A percentile compares a stretch with the other conserved stretches of the same genome.
These are phyloP conservation scores for Penicillium sp. DNA, from an alignment of 2,329 filamentous ascomycete genomes.

Conservation along the genomic window DNA sequence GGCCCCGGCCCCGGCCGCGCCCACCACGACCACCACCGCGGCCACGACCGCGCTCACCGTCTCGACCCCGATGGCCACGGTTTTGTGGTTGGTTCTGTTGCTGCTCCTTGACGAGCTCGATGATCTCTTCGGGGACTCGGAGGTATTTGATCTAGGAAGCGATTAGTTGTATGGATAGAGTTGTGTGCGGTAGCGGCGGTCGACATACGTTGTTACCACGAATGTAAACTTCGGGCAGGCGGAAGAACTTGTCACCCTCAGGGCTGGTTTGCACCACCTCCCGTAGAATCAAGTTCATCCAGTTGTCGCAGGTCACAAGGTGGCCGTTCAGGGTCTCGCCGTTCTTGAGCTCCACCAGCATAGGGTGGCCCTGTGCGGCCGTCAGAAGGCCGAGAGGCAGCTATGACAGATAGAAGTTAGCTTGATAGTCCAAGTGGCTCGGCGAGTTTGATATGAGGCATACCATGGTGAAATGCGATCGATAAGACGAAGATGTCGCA, in stretches of 20 bases:
- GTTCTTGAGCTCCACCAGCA: conserved; percentile 97
- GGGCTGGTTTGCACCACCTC: conserved; percentile 96
- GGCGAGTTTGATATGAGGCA: conserved; percentile 1
- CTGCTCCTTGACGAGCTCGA: conserved; percentile 91
- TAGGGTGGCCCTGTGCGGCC: conserved; percentile 94
- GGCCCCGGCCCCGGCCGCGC: conserved; percentile 49
- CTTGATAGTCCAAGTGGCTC: background rate
- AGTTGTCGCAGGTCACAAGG: conserved; percentile 95
- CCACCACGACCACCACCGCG: conserved; percentile 45
- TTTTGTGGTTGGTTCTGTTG: conserved; percentile 69
- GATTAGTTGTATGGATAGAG: conserved; percentile 8
- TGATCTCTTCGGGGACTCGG: conserved; percentile 92
- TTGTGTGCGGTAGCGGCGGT: background rate
- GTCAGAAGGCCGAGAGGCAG: conserved; percentile 80
- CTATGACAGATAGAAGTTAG: conserved; percentile 39
- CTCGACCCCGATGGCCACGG: conserved; percentile 47
- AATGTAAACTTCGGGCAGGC: conserved; percentile 91
- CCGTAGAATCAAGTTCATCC: conserved; percentile 98
- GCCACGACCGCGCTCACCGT: conserved; percentile 31
- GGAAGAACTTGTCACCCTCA: conserved; percentile 91
- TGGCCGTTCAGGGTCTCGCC: conserved; percentile 97
- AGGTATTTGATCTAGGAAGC: conserved; percentile 89
- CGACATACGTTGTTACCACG: conserved; percentile 89
- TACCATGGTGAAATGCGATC: conserved; percentile 28
- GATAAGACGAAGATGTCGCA: conserved; percentile 20